Evolutionary conservation across 257 asterid species (phyloP), one percentile per base, ranked within the genome.

Genomic region (Nicotiana tomentosiformis): DNA sequence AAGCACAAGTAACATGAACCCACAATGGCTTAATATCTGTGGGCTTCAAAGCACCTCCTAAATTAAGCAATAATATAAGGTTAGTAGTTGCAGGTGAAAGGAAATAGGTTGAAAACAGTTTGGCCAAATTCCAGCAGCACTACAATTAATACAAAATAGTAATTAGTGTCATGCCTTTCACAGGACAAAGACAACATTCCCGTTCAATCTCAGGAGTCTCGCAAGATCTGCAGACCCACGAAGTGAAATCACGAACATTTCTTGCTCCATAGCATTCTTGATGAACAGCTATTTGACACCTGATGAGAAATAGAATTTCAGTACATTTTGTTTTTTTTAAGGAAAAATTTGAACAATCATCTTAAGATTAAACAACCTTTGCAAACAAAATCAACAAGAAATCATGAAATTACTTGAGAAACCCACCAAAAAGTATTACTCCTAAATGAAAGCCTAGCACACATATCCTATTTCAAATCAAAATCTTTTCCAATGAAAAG

Each of bases 181-280:
- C 97, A 81, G 99, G 99, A 90, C 99, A 96, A 80, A 96, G 96
- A 91, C 99, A 96, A 67, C 99, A 96, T 84, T 96, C 91, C 83
- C 99, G 91, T 90, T 96, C 98, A 77, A 94, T 89, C 66, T 93
- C 92, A 83, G 98, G 99, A 70, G 98, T 93, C 93, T 94, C 98
- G n/a, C 99, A 96, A 65, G 98, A 89, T 85, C 91, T 89, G 87
- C 99, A 96, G 82, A 96, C 99, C 99, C 99, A 96, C 77, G 98
- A 93, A 86, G 99, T 93, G 86, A 96, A 90, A 91, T 94, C 98
- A 83, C 88, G 89, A 85, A 94, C 97, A 85, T 96, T 90, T 86
- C 96, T 90, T 80, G 98, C 99, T 84, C 99, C 99, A 87, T 96
- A 96, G 90, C 99, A 96, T 87, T 94, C 99, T 90, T 96, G 98